Conservation (phyloP, 371 early-diverging fungal genomes). For the Basidiobolus meristosporus region DNA sequence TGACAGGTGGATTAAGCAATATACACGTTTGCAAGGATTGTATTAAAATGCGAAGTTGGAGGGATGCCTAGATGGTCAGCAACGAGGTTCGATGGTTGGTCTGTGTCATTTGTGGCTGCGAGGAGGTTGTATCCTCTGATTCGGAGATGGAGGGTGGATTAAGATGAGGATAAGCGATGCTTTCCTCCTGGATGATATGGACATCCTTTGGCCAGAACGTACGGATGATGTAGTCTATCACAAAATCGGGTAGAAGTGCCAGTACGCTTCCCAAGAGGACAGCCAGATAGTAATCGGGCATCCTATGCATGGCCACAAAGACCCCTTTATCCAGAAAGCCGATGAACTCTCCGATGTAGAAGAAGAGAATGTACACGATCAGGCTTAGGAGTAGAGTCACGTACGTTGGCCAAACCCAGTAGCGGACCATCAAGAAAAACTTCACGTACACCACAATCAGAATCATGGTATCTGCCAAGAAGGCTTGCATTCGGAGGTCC, state of each 20-base stretch:
- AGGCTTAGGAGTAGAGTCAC: constrained; percentile 7
- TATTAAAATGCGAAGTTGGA: no score
- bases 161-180: no score
- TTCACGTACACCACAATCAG: constrained; percentile 12
- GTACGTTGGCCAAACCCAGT: constrained; percentile 8
- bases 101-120: no score
- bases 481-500: constrained; percentile 8
- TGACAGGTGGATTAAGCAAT: no score
- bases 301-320: constrained; percentile 6
- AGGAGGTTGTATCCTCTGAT: no score
- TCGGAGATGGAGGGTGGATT: no score
- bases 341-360: constrained; percentile 7
- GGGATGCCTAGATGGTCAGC: no score
- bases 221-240: constrained; percentile 7
- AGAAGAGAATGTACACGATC: constrained; percentile 8
- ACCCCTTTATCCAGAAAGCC: constrained; percentile 8
- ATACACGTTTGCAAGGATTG: no score
- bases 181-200: constrained; percentile 11
- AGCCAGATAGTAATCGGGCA: constrained; percentile 10
- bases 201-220: constrained; percentile 10
- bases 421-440: constrained; percentile 11
- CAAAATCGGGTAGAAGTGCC: constrained; percentile 10
- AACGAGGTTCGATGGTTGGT: no score
- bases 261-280: constrained; percentile 8
- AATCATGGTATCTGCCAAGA: constrained; percentile 9